Evolutionary conservation across 306 rosid species (phyloP), one percentile per base, ranked within the genome.

Genomic region (Trifolium subterraneum): DNA sequence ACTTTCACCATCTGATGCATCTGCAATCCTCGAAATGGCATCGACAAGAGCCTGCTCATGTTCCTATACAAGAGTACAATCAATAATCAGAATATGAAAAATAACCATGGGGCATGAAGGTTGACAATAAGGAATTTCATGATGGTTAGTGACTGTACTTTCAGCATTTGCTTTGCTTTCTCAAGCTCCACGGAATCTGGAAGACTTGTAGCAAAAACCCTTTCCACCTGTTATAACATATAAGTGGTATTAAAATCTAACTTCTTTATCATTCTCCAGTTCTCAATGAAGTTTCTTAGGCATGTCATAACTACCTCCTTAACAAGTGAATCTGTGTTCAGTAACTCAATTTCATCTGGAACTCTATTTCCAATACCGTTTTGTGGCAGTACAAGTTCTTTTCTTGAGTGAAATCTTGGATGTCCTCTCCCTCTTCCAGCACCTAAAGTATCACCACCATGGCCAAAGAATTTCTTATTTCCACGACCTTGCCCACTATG

Each of bases 371-470:
- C 93, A 76, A 85, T 62, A 70, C 98, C 97, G 79, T 95, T 92
- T 87, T 90, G 96, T 18, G 88, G 78, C 5, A 83, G 81, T 39
- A 23, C 81, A 45, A 84, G 65, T 59, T 88, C 92, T 77, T 82
- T 92, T 75, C 81, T 85, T 45, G 88, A 64, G n/a, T 79, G 95
- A 79, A 52, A 74, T 82, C 60, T 88, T 27, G 75, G 52, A 51
- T 74, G 79, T 44, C 90, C 93, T 82, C 93, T 86, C 48, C 96
- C 95, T 77, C 97, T 88, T 64, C 92, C 92, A 61, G 84, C 74
- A 63, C 86, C 86, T 25, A 82, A 61, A 79, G 73, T 27, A 67
- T 68, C 73, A 59, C 86, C 84, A 48, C 86, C 70, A 23, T 75
- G 89, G 75, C 82, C 65, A 20, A 63, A 70, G 29, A 87, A 77